Conservation (phyloP, 352 stramenopile genomes). For the Phytophthora colocasiae region DNA sequence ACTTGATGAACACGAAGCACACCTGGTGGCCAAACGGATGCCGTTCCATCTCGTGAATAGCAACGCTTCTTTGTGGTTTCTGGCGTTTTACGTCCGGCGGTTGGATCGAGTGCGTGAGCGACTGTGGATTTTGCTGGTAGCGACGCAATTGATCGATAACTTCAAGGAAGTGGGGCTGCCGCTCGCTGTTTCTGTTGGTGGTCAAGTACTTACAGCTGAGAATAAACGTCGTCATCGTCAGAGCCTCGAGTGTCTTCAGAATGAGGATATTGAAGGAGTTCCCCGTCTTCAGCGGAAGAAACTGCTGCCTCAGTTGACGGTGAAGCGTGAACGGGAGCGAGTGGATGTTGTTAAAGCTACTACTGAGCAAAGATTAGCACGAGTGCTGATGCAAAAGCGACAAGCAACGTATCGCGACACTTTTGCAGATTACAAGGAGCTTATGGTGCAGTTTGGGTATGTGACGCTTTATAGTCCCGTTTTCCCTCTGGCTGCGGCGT, state of each 20-base stretch:
- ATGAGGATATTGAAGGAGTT: conserved; percentile 10
- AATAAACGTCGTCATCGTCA: conserved; percentile 44
- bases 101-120: conserved; percentile 67
- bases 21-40: conserved; percentile 79
- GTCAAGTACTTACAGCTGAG: conserved; percentile 51
- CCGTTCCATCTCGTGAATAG: conserved; percentile 82
- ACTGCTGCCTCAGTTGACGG: conserved; percentile 12
- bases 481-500: conserved; percentile 91
- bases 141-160: conserved; percentile 72
- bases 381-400: conserved; percentile 67
- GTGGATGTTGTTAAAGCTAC: conserved; percentile 36
- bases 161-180: conserved; percentile 74
- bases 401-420: conserved; percentile 71
- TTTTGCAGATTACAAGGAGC: conserved; percentile 80
- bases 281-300: conserved; percentile 9
- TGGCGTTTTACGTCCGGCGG: conserved; percentile 67
- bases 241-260: conserved; percentile 29
- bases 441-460: conserved; percentile 94
- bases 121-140: conserved; percentile 74
- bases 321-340: conserved; percentile 7
- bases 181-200: conserved; percentile 52
- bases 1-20: conserved; percentile 64
- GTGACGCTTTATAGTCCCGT: conserved; percentile 93
- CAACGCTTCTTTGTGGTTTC: conserved; percentile 76
- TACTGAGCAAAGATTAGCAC: conserved; percentile 49